Conservation (phyloP, 805 yeast species). For the Suhomyces vadensis region DNA sequence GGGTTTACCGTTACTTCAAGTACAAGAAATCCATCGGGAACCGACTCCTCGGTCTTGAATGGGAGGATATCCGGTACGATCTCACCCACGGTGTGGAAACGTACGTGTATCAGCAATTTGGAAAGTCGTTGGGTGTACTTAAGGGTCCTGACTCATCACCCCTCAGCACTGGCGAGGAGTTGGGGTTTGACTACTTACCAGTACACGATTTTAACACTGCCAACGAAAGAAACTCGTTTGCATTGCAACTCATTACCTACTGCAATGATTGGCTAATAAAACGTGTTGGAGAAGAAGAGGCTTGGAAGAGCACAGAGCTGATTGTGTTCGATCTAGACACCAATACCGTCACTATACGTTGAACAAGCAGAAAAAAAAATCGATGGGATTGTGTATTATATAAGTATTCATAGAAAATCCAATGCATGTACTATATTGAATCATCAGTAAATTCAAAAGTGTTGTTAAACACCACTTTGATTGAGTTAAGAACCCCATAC, state of each 20-base stretch:
- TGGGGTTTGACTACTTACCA: constrained; percentile 30
- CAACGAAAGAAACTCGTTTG: constrained; percentile 32
- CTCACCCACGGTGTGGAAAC: constrained; percentile 37
- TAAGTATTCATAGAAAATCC: too few species aligned
- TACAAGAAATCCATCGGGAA: constrained; percentile 36
- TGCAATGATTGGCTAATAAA: constrained; percentile 27
- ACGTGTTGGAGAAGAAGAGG: constrained; percentile 8
- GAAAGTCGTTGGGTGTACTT: constrained; percentile 19
- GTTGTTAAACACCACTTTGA: constrained; percentile 24
- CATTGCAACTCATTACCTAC: constrained; percentile 25
- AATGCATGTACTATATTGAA: too few species aligned
- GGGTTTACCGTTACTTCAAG: constrained; percentile 37
- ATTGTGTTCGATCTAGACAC: constrained; percentile 31
- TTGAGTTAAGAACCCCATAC: constrained; percentile 27
- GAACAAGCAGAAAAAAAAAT: not conserved
- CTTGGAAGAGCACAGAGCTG: not conserved
- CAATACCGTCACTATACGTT: constrained; percentile 15
- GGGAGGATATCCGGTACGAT: constrained; percentile 45
- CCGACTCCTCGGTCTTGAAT: constrained; percentile 41
- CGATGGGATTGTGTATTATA: too few species aligned
- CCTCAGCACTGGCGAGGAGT: constrained; percentile 3
- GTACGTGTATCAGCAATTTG: constrained; percentile 35
- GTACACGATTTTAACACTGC: constrained; percentile 34
- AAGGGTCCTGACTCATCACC: not conserved
- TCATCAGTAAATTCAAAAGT: too few species aligned